These are phyloP conservation scores for Dipodascus geniculatus DNA, from an alignment of 805 yeast species.

Conservation along the genomic window DNA sequence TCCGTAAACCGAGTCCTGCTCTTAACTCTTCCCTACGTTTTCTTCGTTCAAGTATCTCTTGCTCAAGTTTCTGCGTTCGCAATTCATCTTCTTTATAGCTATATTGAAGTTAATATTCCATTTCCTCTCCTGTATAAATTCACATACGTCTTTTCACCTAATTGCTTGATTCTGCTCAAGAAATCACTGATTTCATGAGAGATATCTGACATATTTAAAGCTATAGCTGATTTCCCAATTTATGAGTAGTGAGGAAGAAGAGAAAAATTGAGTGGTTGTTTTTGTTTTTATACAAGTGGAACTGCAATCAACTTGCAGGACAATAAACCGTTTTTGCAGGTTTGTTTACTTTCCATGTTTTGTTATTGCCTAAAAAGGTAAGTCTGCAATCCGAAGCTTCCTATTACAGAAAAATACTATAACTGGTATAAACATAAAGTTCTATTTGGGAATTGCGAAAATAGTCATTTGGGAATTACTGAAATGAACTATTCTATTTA, in stretches of 20 bases:
- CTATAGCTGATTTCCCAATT: too few relatives aligned
- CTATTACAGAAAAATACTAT: too few relatives aligned
- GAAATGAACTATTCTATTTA: too few relatives aligned
- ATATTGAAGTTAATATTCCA: conserved; percentile 1
- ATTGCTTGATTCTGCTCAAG: conserved; percentile 19
- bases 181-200: conserved; percentile 20
- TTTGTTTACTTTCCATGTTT: background rate
- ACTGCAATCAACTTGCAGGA: background rate
- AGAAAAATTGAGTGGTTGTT: background rate
- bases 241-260: background rate
- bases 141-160: conserved; percentile 23
- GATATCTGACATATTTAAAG: conserved; percentile 7
- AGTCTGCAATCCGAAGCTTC: background rate
- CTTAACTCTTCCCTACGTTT: conserved; percentile 18
- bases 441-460: too few relatives aligned
- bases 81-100: conserved; percentile 22
- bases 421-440: too few relatives aligned
- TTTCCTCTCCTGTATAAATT: too few relatives aligned
- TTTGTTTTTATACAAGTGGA: background rate
- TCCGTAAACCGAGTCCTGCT: conserved; percentile 5
- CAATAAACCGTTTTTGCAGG: background rate
- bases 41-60: conserved; percentile 21
- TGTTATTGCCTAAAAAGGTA: background rate
- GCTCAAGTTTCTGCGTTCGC: conserved; percentile 20
- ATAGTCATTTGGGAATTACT: too few relatives aligned